Evolutionary conservation across 148 eudicot species (phyloP).

Genomic region (Fallopia convolvulus): DNA sequence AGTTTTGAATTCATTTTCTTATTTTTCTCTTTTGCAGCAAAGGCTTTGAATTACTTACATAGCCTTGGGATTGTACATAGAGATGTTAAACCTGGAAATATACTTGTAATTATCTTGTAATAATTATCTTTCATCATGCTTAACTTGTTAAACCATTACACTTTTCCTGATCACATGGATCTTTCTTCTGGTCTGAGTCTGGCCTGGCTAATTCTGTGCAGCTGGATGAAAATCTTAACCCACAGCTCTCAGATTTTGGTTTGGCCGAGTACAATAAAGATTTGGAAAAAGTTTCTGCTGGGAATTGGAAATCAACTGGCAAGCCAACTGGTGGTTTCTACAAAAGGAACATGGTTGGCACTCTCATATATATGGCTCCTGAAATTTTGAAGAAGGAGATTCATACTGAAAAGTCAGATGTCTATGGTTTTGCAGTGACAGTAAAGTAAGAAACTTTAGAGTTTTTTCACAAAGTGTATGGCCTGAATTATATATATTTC

Average conservation of each 20-base stretch:
- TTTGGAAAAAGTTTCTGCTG: constrained; percentile 48
- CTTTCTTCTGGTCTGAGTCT: neutral
- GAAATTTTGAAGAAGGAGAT: constrained; percentile 82
- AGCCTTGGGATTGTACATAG: constrained; percentile 85
- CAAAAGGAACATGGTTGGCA: constrained; percentile 95
- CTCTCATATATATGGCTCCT: constrained; percentile 98
- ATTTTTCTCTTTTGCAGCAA: constrained; percentile 48
- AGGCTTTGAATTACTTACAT: constrained; percentile 75
- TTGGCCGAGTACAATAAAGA: constrained; percentile 75
- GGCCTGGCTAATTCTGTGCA: constrained; percentile 24
- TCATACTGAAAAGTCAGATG: constrained; percentile 90
- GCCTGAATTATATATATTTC: neutral
- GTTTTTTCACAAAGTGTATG: neutral
- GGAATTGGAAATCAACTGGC: constrained; percentile 86
- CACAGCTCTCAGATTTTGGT: constrained; percentile 91
- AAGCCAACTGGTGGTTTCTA: constrained; percentile 99
- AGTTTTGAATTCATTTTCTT: neutral
- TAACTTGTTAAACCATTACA: neutral
- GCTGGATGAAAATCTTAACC: constrained; percentile 56
- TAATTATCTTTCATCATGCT: neutral
- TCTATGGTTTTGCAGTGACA: constrained; percentile 83
- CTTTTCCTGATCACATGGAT: neutral
- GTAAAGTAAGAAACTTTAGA: constrained; percentile 54
- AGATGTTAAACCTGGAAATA: constrained; percentile 93
- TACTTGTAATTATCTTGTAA: constrained; percentile 67